phyloP scores from a whole-genome alignment of 1,284 basidiomycete genomes.

The Ceratobasidium sp. region DNA sequence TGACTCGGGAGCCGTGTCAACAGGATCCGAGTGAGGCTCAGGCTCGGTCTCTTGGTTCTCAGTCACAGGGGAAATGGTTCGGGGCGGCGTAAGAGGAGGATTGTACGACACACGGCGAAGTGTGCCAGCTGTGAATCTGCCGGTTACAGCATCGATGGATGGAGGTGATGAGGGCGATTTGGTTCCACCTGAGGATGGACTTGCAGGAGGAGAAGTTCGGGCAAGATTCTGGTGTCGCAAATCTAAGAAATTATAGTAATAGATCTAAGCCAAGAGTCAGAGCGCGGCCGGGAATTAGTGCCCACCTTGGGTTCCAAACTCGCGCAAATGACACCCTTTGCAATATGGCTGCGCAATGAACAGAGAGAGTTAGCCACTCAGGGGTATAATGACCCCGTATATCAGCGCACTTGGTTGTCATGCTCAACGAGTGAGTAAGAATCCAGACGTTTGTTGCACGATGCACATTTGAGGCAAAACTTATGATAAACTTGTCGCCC shows the following conservation, averaged over 20 bases:
- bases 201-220: constrained; percentile 56
- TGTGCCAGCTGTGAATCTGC: constrained; percentile 45
- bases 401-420: constrained; percentile 71
- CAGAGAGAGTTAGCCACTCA: constrained; percentile 15
- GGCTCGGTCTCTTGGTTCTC: constrained; percentile 35
- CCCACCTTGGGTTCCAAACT: constrained; percentile 69
- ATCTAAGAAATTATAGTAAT: constrained; percentile 59
- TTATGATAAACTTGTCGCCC: constrained; percentile 77
- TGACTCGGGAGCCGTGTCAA: constrained; percentile 23
- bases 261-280: neutral
- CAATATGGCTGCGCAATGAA: constrained; percentile 70
- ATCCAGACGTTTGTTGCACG: constrained; percentile 79
- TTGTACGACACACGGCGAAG: constrained; percentile 46
- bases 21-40: constrained; percentile 8
- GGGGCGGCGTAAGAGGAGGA: constrained; percentile 47
- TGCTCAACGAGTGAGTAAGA: constrained; percentile 80
- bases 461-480: constrained; percentile 79
- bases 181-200: constrained; percentile 62
- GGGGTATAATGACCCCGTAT: constrained; percentile 34
- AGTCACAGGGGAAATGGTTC: constrained; percentile 41
- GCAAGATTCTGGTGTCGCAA: constrained; percentile 74
- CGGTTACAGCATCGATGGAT: constrained; percentile 41
- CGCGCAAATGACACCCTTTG: constrained; percentile 79
- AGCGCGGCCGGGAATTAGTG: too few species aligned
- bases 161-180: constrained; percentile 48